These are phyloP conservation scores for Phoma sp. DNA, from an alignment of 2,329 filamentous ascomycete genomes.

Conservation along the genomic window DNA sequence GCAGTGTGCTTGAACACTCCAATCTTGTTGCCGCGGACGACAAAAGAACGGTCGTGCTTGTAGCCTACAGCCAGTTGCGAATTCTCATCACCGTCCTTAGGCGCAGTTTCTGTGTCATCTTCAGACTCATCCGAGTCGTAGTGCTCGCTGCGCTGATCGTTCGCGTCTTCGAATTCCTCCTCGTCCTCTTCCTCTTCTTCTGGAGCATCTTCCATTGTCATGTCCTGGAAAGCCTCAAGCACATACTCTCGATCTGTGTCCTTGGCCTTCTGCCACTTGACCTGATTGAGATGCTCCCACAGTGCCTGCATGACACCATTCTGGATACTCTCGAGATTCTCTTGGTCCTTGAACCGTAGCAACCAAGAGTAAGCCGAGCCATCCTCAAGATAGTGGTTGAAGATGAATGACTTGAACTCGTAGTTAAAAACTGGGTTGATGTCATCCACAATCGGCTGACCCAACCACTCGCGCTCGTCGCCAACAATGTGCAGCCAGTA, in stretches of 20 bases:
- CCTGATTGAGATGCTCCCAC: slow-evolving; percentile 94
- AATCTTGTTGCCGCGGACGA: slow-evolving; percentile 96
- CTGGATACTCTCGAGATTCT: slow-evolving; percentile 84
- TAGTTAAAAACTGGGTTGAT: slow-evolving; percentile 99
- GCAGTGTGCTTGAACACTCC: slow-evolving; percentile 97
- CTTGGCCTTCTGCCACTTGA: slow-evolving; percentile 93
- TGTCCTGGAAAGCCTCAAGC: slow-evolving; percentile 90
- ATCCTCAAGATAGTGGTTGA: slow-evolving; percentile 92
- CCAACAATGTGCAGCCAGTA: slow-evolving; percentile 92
- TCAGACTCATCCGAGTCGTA: slow-evolving; percentile 81
- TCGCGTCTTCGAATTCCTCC: slow-evolving; percentile 66
- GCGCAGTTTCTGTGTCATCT: slow-evolving; percentile 71
- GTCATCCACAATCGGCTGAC: slow-evolving; percentile 83
- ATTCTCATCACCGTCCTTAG: slow-evolving; percentile 84
- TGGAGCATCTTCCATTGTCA: slow-evolving; percentile 83
- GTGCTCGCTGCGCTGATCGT: slow-evolving; percentile 74
- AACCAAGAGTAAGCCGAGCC: slow-evolving; percentile 95
- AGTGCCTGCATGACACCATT: slow-evolving; percentile 93
- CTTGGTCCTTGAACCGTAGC: slow-evolving; percentile 85
- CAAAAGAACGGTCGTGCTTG: slow-evolving; percentile 95
- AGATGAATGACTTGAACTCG: slow-evolving; percentile 98
- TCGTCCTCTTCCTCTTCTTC: slow-evolving; percentile 64
- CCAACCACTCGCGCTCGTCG: slow-evolving; percentile 80
- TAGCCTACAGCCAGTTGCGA: slow-evolving; percentile 94
- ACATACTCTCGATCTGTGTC: slow-evolving; percentile 94